Evolutionary conservation across 106 monocot genomes (phyloP), one percentile per base, ranked within the genome.

Genomic region (Alisma plantagoaquatica): DNA sequence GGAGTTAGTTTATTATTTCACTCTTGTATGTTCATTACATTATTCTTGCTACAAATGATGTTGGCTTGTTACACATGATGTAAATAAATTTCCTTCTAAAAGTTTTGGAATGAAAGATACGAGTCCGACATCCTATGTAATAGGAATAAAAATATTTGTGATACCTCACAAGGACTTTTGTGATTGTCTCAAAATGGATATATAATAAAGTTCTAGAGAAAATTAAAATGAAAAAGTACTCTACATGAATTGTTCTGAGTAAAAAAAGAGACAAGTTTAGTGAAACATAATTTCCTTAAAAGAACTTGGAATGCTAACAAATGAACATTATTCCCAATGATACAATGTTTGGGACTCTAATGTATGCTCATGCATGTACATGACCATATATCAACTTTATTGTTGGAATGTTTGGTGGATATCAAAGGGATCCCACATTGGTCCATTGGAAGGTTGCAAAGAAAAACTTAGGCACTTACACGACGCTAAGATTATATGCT

Each of bases 31-130:
- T 46, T 46, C 16, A 46, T 46, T 9, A 46, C 19, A 46, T 46
- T 3, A 16, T 17, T 16, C n/a, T 46, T 7, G 45, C n/a, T 18
- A 3, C 7, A 11, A 46, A 46, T 46, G n/a, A 46, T 46, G 4
- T 46, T 10, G 45, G 45, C 19, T 46, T 46, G 4, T 46, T 46
- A 18, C 45, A n/a, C n/a, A 17, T 46, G 45, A 46, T 18, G 19
- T 18, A 4, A 46, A 46, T 6, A 38, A 38, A 14, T 38, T 46
- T 17, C n/a, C 19, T 46, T 46, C 45, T 18, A 46, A 17, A 18
- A 46, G 19, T 18, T 46, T 46, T 46, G 14, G 19, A 46, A 46
- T 46, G 45, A 46, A 7, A 46, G 45, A 46, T 46, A 46, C 19
- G 45, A 18, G 45, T 46, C 16, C 11, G 45, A 18, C 45, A 46